Base-by-base conservation (phyloP, 345 rosid species). In the Gossypium australe region DNA sequence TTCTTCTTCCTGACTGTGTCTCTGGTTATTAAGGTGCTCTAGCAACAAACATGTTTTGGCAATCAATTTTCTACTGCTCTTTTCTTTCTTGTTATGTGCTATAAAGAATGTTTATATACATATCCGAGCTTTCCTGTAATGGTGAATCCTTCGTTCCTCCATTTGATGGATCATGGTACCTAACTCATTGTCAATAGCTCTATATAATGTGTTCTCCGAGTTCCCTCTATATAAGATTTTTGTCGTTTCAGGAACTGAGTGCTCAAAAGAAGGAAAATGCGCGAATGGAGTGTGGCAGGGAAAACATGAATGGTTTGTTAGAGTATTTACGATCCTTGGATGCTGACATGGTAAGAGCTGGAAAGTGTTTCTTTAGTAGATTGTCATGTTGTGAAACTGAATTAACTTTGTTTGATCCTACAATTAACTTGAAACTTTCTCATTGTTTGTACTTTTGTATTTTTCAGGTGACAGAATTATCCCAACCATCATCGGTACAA, bases 241-340 rank as follows among this genome's bases (percentile, higher is more conserved):
- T 55, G 9, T 9, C 72, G 17, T 82, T 71, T 63, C 90, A 92
- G 98, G 97, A 92, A 82, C 73, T 94, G 85, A 82, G 78, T 74
- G 66, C 87, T 9, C 84, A 84, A 75, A 89, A 87, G 86, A 82
- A 80, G 75, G 88, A 87, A 77, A 87, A 83, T 43, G 70, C 29
- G 49, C 78, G 9, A 67, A 88, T 88, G 49, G 93, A 89, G 71
- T 73, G 75, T 56, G 88, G 84, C 68, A 88, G 77, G 75, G 89
- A 86, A 68, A 88, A 66, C 79, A 86, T 85, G 80, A 94, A 94
- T 53, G 87, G 85, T 77, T 83, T 94, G 75, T 85, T 94, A 79
- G 97, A 94, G 78, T 94, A 94, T 84, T 80, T 94, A 55, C 91
- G 97, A 27, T 92, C 94, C 20, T 84, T 94, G 79, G 94, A 90